Base-by-base conservation (phyloP, 305 asterid species). In the Rubia balearica region DNA sequence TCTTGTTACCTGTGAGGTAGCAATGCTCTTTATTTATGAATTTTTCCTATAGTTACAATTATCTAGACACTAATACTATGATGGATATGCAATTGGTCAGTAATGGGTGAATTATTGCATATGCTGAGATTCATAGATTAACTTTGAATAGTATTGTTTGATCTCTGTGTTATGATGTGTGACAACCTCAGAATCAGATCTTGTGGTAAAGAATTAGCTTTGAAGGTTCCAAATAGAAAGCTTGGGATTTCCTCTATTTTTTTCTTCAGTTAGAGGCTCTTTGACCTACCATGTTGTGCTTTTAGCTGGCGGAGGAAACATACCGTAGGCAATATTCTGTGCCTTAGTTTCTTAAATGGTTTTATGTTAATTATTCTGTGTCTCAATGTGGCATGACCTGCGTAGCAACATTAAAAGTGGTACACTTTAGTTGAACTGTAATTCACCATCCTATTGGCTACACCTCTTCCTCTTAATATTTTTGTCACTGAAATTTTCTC, bases 1-100 rank as follows among this genome's bases (percentile, higher is more conserved):
- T 74, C 87, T 95, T 79, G 99, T 91, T 75, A 87, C 91, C 40
- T 91, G 99, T 46, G 98, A 95, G 99, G 98, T 95, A 78, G 71
- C 59, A 48, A n/a, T 53, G 40, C 42, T 62, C 65, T 38, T 56
- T n/a, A 27, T 19, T 24, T 41, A 36, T 51, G 48, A 41, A 7
- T 21, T 4, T 36, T 49, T 12, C 9, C 1, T 68, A 61, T 17
- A 22, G 17, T 43, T 30, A 14, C 53, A 9, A 6, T 9, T 45
- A 57, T 56, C 65, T 49, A 55, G 19, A 55, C 55, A 19, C 43
- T 43, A 10, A 19, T 21, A 19, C 16, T 55, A 12, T 45, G 49
- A 27, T 70, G 7, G 19, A 56, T 13, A 5, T 46, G 19, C 36
- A 60, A 21, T 7, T 36, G 22, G 38, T 16, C 51, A 46, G 61